Percentiles rank a stretch among this genome's conserved stretches.
phyloP scores from a whole-genome alignment of 2,329 filamentous ascomycete species.

The Trichophaea hybrida region DNA sequence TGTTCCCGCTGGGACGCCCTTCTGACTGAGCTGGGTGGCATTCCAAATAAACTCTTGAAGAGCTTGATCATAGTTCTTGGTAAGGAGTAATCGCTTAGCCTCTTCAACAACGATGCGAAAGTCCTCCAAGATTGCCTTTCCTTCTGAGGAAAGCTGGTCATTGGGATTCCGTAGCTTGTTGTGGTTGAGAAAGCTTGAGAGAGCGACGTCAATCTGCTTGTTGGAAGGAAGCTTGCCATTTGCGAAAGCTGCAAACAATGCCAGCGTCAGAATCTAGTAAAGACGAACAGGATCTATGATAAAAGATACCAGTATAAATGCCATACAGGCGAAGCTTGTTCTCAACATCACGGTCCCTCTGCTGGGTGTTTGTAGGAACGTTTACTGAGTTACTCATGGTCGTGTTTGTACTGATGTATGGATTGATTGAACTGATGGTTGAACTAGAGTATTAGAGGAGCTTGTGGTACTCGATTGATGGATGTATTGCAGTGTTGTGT shows the following conservation, averaged over 20 bases:
- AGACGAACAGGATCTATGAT: neutral
- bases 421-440: too few relatives aligned
- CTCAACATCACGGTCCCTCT: constrained; percentile 26
- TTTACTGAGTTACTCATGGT: constrained; percentile 25
- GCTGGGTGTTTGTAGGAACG: constrained; percentile 23
- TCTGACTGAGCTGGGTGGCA: constrained; percentile 43
- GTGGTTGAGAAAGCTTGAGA: constrained; percentile 32
- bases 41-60: constrained; percentile 97
- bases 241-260: constrained; percentile 51
- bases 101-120: constrained; percentile 66
- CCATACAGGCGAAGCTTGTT: constrained; percentile 85
- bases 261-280: constrained; percentile 5
- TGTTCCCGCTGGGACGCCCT: constrained; percentile 9
- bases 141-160: constrained; percentile 65
- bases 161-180: constrained; percentile 42
- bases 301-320: constrained; percentile 50
- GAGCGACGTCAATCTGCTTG: constrained; percentile 84
- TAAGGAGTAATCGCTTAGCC: constrained; percentile 69
- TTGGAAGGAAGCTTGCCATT: constrained; percentile 53
- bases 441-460: too few relatives aligned
- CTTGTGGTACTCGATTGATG: too few relatives aligned
- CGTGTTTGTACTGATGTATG: neutral
- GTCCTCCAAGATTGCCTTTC: constrained; percentile 62
- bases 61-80: constrained; percentile 89
- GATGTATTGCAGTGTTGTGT: too few relatives aligned